Conservation (phyloP, 768 basidiomycete genomes). For the Rhodocollybia butyracea region DNA sequence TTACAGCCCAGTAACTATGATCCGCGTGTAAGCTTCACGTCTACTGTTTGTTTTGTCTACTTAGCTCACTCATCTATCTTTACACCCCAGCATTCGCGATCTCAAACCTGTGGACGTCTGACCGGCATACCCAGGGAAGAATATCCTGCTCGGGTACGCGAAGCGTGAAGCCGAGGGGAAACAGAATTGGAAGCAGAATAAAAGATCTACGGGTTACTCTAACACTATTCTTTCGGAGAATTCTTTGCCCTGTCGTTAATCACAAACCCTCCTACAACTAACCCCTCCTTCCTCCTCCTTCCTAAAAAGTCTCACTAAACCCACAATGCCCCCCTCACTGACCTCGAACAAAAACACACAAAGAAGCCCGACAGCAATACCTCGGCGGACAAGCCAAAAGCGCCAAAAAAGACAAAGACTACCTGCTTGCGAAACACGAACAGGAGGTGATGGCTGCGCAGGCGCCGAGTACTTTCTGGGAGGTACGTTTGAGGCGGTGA, state of each 20-base stretch:
- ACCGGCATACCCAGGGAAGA: slow-evolving; percentile 82
- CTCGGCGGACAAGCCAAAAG: slow-evolving; percentile 49
- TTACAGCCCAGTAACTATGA: slow-evolving; percentile 82
- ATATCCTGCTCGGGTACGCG: slow-evolving; percentile 87
- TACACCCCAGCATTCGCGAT: slow-evolving; percentile 76
- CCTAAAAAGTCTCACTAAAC: slow-evolving; percentile 14
- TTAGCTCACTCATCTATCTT: slow-evolving; percentile 1
- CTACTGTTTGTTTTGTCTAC: slow-evolving; percentile 22
- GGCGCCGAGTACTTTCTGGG: slow-evolving; percentile 46
- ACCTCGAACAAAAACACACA: slow-evolving; percentile 51
- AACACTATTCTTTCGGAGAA: slow-evolving; percentile 32
- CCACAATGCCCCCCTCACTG: slow-evolving; percentile 40
- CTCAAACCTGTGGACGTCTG: slow-evolving; percentile 83
- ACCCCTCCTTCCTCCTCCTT: not conserved
- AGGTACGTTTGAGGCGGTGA: slow-evolving; percentile 35
- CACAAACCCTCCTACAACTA: not conserved
- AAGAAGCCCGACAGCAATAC: slow-evolving; percentile 49
- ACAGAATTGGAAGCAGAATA: slow-evolving; percentile 70
- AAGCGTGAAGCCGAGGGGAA: slow-evolving; percentile 86
- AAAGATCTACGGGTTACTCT: not conserved
- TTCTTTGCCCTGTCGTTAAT: slow-evolving; percentile 37
- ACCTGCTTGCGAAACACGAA: slow-evolving; percentile 36
- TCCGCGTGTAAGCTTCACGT: slow-evolving; percentile 94
- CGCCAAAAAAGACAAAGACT: slow-evolving; percentile 38
- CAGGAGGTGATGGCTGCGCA: slow-evolving; percentile 37